Evolutionary conservation across 2,329 filamentous ascomycete species (phyloP), one percentile per base, ranked within the genome.

Genomic region (Neonectria magnoliae): DNA sequence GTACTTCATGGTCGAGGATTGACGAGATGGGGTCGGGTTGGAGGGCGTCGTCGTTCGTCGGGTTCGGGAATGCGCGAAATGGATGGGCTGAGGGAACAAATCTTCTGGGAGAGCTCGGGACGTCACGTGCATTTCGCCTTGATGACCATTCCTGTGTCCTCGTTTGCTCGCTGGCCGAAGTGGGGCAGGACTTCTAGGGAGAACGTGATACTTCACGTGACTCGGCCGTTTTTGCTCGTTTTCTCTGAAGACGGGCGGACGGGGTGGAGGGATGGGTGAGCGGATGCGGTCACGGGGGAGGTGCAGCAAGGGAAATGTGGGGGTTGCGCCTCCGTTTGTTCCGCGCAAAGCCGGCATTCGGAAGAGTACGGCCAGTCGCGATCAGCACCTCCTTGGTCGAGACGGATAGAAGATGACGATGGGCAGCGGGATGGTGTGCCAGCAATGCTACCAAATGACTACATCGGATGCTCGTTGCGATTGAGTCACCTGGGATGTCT

Each of bases 1-100:
- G 77, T 88, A 87, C 80, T 90, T 91, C 91, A 93, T 92, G 80
- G 78, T 88, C 74, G 72, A 71, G 70, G 72, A 75, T 75, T 75
- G 73, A 73, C 69, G 71, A 68, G 54, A 56, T 63, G 61, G 61
- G 55, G 60, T 54, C 45, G 22, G 61, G 48, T 29, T 51, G 61
- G 66, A 67, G 67, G 47, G 55, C 47, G 56, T 52, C 52, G 62
- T 69, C 61, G 61, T 51, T 66, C 60, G 60, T 72, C 71, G 71
- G 71, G 69, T 67, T 69, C 66, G 67, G 68, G 69, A 70, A 76
- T 78, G 75, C 74, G 75, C 74, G 76, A 77, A 77, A 75, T 77
- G 75, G 72, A 76, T 72, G 71, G 72, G 76, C 75, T 77, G 68
- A 72, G 70, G 69, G 64, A 69, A 69, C 68, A 72, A 73, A 76